Evolutionary conservation across 148 eudicot species (phyloP).

Genomic region (Cornus florida): DNA sequence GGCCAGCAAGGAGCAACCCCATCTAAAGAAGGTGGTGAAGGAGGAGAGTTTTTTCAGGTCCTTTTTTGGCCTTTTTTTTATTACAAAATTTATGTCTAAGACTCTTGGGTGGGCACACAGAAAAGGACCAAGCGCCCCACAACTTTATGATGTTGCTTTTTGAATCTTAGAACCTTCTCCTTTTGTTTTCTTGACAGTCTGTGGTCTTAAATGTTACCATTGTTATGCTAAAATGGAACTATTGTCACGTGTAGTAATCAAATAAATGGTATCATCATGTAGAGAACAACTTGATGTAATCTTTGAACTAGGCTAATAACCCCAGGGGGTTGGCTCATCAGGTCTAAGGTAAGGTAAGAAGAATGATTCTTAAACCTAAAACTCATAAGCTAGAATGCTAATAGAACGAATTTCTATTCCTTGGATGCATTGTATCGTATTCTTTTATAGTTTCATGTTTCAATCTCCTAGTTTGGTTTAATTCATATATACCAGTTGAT

Average conservation of each 20-base stretch:
- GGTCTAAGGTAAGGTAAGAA: too few species aligned
- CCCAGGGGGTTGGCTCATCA: too few species aligned
- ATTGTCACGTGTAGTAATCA: not conserved
- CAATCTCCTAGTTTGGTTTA: too few species aligned
- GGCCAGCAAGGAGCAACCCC: constrained; percentile 7
- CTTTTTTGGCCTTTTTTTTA: constrained; percentile 2
- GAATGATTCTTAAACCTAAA: too few species aligned
- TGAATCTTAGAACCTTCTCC: not conserved
- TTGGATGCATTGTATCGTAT: too few species aligned
- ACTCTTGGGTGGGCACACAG: not conserved
- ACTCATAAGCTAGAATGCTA: too few species aligned
- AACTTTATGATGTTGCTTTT: not conserved
- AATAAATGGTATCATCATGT: not conserved
- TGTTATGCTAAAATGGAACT: not conserved
- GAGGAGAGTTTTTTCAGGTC: not conserved
- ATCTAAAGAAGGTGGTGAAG: not conserved
- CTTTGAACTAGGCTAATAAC: too few species aligned
- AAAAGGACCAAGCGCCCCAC: not conserved
- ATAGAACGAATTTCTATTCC: too few species aligned
- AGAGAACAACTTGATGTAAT: constrained; percentile 3
- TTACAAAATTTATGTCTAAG: not conserved
- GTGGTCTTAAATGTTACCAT: not conserved
- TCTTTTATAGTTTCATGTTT: too few species aligned
- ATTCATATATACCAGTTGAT: too few species aligned
- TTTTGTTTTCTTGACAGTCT: not conserved